phyloP scores from a whole-genome alignment of 371 early-diverging fungal species.

The Saksenaea oblongispora region DNA sequence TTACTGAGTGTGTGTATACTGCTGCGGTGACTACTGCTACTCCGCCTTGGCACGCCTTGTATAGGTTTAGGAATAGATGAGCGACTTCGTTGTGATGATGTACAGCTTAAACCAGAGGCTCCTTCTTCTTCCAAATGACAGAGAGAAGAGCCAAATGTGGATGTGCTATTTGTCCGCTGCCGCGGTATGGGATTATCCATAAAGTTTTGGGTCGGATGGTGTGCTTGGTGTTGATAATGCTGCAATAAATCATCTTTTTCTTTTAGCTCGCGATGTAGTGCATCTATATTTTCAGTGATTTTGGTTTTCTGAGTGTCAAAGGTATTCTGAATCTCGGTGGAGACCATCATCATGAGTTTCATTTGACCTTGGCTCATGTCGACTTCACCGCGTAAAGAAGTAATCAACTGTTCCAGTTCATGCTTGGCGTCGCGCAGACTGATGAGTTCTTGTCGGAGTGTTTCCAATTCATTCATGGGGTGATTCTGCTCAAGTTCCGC shows the following conservation, averaged over 20 bases:
- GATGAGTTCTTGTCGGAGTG: slow-evolving; percentile 19
- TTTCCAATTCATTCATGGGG: background rate
- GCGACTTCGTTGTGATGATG: background rate
- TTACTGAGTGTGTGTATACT: background rate
- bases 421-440: slow-evolving; percentile 18
- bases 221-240: background rate
- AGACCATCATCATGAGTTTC: slow-evolving; percentile 32
- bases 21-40: slow-evolving; percentile 4
- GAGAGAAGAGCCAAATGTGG: slow-evolving; percentile 8
- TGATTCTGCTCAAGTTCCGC: slow-evolving; percentile 18
- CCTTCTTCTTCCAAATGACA: background rate
- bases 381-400: slow-evolving; percentile 21
- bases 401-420: slow-evolving; percentile 18
- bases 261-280: slow-evolving; percentile 17
- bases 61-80: background rate
- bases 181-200: background rate
- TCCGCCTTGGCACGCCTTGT: background rate
- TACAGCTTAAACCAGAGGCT: background rate
- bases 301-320: slow-evolving; percentile 19
- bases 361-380: slow-evolving; percentile 33
- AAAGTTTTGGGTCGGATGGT: background rate
- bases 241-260: slow-evolving; percentile 2
- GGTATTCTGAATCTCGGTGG: slow-evolving; percentile 35
- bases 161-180: slow-evolving; percentile 6
- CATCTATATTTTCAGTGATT: slow-evolving; percentile 10